Evolutionary conservation across 208 protist species (phyloP).

Genomic region (Vickermania ingenoplastis): DNA sequence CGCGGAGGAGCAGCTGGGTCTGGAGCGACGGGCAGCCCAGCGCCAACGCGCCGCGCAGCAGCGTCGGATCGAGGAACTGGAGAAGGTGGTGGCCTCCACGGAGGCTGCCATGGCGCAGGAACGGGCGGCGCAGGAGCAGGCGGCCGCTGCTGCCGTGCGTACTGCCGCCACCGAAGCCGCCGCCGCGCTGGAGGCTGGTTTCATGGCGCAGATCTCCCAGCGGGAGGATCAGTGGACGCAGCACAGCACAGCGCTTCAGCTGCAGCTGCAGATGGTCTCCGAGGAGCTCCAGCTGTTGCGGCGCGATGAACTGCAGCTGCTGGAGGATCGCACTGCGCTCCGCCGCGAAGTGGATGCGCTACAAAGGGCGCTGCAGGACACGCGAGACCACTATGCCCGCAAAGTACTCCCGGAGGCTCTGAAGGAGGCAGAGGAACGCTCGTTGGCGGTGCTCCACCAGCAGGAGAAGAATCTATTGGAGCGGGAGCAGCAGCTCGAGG

Average conservation of each 20-base stretch:
- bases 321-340: slow-evolving; percentile 2
- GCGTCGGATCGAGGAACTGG: slow-evolving; percentile 15
- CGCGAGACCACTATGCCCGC: not conserved
- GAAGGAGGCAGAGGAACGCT: not conserved
- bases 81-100: slow-evolving; percentile 6
- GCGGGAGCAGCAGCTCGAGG: not conserved
- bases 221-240: not conserved
- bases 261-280: not conserved
- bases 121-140: slow-evolving; percentile 9
- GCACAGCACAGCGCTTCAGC: not conserved
- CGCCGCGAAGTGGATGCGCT: not conserved
- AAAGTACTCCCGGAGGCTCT: not conserved
- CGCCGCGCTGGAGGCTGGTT: not conserved
- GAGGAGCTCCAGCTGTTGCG: slow-evolving; percentile 10
- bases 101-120: slow-evolving; percentile 9
- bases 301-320: slow-evolving; percentile 8
- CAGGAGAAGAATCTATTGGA: not conserved
- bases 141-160: slow-evolving; percentile 14
- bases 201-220: not conserved
- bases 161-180: slow-evolving; percentile 9
- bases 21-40: not conserved
- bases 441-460: not conserved
- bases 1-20: not conserved
- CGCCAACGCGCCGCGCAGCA: slow-evolving; percentile 9
- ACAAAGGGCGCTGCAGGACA: slow-evolving; percentile 6